Base-by-base conservation (phyloP, 371 early-diverging fungal species). In the Sporodiniella umbellata region DNA sequence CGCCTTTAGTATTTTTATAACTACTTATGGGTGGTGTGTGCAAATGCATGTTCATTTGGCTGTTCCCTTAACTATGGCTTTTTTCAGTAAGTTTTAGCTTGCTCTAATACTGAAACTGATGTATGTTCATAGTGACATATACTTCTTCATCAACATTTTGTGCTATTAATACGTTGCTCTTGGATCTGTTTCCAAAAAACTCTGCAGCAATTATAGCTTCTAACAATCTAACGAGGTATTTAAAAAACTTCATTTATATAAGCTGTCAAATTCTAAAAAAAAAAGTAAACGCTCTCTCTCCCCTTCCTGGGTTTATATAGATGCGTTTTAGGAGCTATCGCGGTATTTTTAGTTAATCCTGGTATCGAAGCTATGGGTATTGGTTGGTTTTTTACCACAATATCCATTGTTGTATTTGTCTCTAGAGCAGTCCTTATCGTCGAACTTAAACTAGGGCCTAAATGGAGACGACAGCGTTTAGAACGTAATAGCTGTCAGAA, bases 191-290 rank as follows among this genome's bases (percentile, higher is more conserved):
- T 30, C 77, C 77, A 21, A 55, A 51, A 0, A 55, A 57, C 14
- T 72, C 77, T 2, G 72, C 77, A 15, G 64, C 77, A 1, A 64
- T 72, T 28, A 58, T 61, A 15, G 77, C 72, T 3, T 63, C 66
- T 3, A 76, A 72, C 48, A 72, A 72, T 33, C n/a, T 57, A 2
- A 45, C 57, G 18, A 53, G 51, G 56, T 60, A 17, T 23, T 0
- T n/a, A 5, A 8, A n/a, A 4, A n/a, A 35, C 5, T n/a, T 5
- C 0, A 14, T 35, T 35, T 4, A 6, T 35, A 5, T 5, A 5
- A n/a, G 1, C 8, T 11, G 14, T 4, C 35, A 35, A 4, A 35
- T 35, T 14, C 11, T n/a, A 35, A 14, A 11, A n/a, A n/a, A n/a
- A n/a, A n/a, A n/a, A n/a, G n/a, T n/a, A n/a, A n/a, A n/a, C n/a